phyloP scores from a whole-genome alignment of 1,139 yeast species.

The Debaryomycetaceae sp. region DNA sequence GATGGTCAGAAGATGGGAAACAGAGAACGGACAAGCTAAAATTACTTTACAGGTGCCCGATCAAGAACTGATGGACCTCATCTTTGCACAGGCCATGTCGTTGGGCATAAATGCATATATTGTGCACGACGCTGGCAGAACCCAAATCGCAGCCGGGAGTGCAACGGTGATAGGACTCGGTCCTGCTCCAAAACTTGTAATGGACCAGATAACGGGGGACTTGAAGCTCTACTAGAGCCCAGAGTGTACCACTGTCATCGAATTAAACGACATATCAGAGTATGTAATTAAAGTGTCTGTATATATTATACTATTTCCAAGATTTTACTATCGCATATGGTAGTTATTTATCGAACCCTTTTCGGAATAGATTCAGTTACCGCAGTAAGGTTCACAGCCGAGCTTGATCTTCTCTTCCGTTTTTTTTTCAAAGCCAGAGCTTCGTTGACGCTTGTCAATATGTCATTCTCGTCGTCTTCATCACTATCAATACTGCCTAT shows the following conservation, averaged over 20 bases:
- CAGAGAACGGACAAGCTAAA: slow-evolving; percentile 84
- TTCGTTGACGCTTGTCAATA: slow-evolving; percentile 40
- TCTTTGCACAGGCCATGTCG: slow-evolving; percentile 79
- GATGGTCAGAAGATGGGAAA: slow-evolving; percentile 74
- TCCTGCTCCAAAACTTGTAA: slow-evolving; percentile 85
- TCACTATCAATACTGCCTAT: slow-evolving; percentile 39
- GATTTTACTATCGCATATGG: background rate
- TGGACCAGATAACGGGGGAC: slow-evolving; percentile 79
- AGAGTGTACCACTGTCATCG: background rate
- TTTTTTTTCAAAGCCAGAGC: slow-evolving; percentile 23
- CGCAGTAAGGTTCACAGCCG: slow-evolving; percentile 43
- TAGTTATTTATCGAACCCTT: slow-evolving; percentile 3
- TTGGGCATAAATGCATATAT: slow-evolving; percentile 74
- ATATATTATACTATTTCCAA: background rate
- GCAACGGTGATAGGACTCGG: slow-evolving; percentile 95
- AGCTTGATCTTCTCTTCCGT: slow-evolving; percentile 41
- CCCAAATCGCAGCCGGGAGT: slow-evolving; percentile 92
- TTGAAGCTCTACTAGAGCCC: slow-evolving; percentile 61
- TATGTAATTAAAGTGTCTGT: background rate
- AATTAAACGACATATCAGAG: background rate
- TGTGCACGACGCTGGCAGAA: slow-evolving; percentile 95
- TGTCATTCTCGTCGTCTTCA: slow-evolving; percentile 35
- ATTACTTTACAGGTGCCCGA: slow-evolving; percentile 77
- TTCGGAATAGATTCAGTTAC: slow-evolving; percentile 14
- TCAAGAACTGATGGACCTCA: slow-evolving; percentile 71